Base-by-base conservation (phyloP, 2,329 filamentous ascomycete genomes). In the Colletotrichum siamense region DNA sequence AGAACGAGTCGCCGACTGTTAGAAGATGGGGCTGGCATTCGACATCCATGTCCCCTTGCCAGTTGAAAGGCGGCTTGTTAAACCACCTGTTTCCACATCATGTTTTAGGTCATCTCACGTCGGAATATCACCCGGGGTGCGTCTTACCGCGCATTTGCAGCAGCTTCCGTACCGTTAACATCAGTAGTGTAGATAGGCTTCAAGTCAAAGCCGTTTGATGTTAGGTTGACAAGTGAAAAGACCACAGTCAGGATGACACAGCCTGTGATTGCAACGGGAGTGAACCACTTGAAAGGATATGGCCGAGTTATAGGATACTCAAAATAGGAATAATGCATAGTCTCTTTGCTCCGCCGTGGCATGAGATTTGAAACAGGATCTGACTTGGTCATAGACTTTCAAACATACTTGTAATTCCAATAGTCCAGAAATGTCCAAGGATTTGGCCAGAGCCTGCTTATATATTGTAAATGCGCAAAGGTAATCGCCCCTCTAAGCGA, bases 341-440 rank as follows among this genome's bases (percentile, higher is more conserved):
- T 39, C 3, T 49, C 39, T 49, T n/a, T 49, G 39, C 5, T n/a
- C 9, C 3, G 39, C 9, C 0, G 9, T 49, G 9, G 18, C 44
- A 49, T 6, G 44, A 22, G 44, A 1, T 49, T 44, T n/a, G 3
- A 3, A 1, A 22, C n/a, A 44, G 18, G 5, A n/a, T 44, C 1
- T 44, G 1, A n/a, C 1, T 49, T 12, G 44, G 6, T 1, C n/a
- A 49, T 13, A 0, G n/a, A 8, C 10, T 49, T 22, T 22, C 3
- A 22, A 22, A 4, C 2, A 12, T 49, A 49, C 18, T 49, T 49
- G 6, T 49, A 12, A 22, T 49, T 49, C 10, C 3, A 49, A 22
- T 49, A 3, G 18, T 3, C 18, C 18, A 49, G 18, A 7, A 49
- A 22, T 3, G 0, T 0, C 9, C 18, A 49, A 12, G 5, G 0